phyloP scores from a whole-genome alignment of 345 rosid species.

The Geranium brycei region DNA sequence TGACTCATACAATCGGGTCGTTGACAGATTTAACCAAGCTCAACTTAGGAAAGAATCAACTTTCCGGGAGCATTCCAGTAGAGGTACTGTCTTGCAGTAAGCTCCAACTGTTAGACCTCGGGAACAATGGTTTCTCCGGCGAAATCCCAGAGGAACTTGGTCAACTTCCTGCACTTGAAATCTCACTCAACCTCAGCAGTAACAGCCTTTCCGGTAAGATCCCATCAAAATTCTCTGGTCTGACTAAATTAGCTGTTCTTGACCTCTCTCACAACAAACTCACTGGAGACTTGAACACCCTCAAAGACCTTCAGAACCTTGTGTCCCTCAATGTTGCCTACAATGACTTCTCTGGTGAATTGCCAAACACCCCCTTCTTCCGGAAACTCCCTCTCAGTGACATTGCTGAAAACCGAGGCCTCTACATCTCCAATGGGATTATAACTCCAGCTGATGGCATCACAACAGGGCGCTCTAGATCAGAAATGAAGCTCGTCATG shows the following conservation, averaged over 20 bases:
- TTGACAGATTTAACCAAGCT: constrained; percentile 70
- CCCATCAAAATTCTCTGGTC: constrained; percentile 63
- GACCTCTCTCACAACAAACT: constrained; percentile 87
- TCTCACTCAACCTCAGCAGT: constrained; percentile 81
- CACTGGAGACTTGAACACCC: constrained; percentile 44
- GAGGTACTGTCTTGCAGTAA: constrained; percentile 59
- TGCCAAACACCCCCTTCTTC: constrained; percentile 74
- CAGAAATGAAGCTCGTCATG: constrained; percentile 45
- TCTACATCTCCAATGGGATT: constrained; percentile 30
- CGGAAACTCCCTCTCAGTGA: constrained; percentile 60
- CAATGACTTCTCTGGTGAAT: constrained; percentile 79
- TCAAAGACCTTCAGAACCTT: constrained; percentile 63
- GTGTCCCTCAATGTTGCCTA: constrained; percentile 76
- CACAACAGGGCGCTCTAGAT: constrained; percentile 19
- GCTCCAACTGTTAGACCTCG: constrained; percentile 72
- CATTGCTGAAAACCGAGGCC: constrained; percentile 56
- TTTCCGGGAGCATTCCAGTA: constrained; percentile 60
- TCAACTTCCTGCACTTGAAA: constrained; percentile 59
- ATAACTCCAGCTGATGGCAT: constrained; percentile 26
- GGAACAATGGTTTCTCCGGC: constrained; percentile 57
- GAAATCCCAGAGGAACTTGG: constrained; percentile 71
- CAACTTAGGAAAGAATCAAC: constrained; percentile 46
- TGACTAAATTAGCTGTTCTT: constrained; percentile 56
- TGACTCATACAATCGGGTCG: constrained; percentile 43
- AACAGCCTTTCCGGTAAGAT: constrained; percentile 56